Evolutionary conservation across 441 rosid species (phyloP).

Genomic region (Eutrema salsugineum): DNA sequence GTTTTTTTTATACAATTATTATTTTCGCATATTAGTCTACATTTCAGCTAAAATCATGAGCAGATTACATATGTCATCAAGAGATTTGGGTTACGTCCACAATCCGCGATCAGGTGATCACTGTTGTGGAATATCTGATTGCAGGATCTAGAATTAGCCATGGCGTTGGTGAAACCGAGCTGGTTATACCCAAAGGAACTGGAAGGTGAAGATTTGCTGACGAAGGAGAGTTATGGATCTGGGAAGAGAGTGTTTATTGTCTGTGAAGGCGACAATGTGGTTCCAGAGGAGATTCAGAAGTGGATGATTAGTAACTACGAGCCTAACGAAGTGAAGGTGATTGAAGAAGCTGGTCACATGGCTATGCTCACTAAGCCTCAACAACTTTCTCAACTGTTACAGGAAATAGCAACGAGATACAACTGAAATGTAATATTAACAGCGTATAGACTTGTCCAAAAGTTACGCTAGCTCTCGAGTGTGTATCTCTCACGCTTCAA

Average conservation of each 20-base stretch:
- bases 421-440: neutral
- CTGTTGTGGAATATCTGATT: slow-evolving; percentile 30
- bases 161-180: slow-evolving; percentile 42
- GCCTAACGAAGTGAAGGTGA: slow-evolving; percentile 31
- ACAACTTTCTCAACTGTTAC: slow-evolving; percentile 30
- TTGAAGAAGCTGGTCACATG: slow-evolving; percentile 42
- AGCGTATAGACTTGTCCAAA: neutral
- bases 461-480: neutral
- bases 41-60: neutral
- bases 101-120: slow-evolving; percentile 28
- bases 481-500: neutral
- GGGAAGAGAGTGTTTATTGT: slow-evolving; percentile 33
- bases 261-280: slow-evolving; percentile 36
- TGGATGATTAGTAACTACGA: slow-evolving; percentile 38
- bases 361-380: slow-evolving; percentile 37
- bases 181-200: slow-evolving; percentile 38
- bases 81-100: slow-evolving; percentile 15
- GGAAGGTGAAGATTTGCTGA: slow-evolving; percentile 18
- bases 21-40: neutral
- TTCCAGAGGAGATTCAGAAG: slow-evolving; percentile 38
- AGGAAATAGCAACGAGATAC: slow-evolving; percentile 17
- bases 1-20: neutral
- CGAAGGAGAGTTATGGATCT: slow-evolving; percentile 40
- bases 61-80: neutral
- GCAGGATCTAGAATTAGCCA: slow-evolving; percentile 57